A percentile compares a stretch with the other conserved stretches of the same genome.
These are phyloP conservation scores for Saccharomycopsis sp. DNA, from an alignment of 805 yeast genomes.

Conservation along the genomic window DNA sequence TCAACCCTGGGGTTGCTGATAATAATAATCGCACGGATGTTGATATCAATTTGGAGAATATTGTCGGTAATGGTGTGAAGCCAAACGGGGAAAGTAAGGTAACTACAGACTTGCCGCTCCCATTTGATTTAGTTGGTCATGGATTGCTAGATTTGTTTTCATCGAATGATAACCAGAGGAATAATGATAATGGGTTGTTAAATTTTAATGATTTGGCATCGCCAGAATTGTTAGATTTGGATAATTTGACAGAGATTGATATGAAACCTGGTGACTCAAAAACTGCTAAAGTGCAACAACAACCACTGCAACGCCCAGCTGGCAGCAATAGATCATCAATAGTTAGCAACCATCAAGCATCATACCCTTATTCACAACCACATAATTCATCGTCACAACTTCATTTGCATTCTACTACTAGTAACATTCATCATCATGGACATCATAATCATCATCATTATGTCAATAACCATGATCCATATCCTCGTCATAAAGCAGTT, in stretches of 20 bases:
- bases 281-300: slow-evolving; percentile 1
- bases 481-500: slow-evolving; percentile 5
- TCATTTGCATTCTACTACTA: slow-evolving; percentile 5
- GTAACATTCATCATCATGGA: slow-evolving; percentile 20
- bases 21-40: background rate
- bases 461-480: slow-evolving; percentile 14
- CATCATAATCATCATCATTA: slow-evolving; percentile 21
- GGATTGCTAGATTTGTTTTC: slow-evolving; percentile 17
- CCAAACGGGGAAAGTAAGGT: background rate
- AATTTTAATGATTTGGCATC: background rate
- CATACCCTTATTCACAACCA: background rate
- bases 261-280: slow-evolving; percentile 1
- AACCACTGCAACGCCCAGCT: background rate
- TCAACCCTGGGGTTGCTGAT: background rate
- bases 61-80: background rate
- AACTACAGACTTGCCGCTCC: slow-evolving; percentile 2
- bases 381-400: background rate
- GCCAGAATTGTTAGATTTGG: slow-evolving; percentile 1
- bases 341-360: background rate
- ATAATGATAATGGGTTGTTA: background rate
- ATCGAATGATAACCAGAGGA: background rate
- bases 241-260: background rate
- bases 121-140: slow-evolving; percentile 13
- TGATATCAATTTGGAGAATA: background rate
- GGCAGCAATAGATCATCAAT: slow-evolving; percentile 11